phyloP scores from a whole-genome alignment of 257 asterid species.

The Fraxinus quadrangulata region DNA sequence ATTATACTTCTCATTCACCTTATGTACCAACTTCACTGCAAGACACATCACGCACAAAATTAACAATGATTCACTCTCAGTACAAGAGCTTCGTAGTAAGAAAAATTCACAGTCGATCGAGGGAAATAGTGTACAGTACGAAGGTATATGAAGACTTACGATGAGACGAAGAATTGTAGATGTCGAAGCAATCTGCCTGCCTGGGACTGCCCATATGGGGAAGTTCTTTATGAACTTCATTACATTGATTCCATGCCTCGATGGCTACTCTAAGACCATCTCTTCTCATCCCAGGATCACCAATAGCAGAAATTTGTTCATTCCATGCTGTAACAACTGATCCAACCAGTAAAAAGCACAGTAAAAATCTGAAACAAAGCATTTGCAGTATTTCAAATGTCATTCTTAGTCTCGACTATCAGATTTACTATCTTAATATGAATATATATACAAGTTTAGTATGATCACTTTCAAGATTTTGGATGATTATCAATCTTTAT shows the following conservation, averaged over 20 bases:
- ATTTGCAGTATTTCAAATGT: not conserved
- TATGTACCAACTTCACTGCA: slow-evolving; percentile 38
- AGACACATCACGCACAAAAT: not conserved
- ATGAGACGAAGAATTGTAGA: slow-evolving; percentile 23
- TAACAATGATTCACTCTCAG: not conserved
- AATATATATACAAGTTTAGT: not conserved
- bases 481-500: not conserved
- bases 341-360: slow-evolving; percentile 3
- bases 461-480: not conserved
- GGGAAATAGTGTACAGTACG: not conserved
- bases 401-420: not conserved
- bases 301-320: slow-evolving; percentile 40
- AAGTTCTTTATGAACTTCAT: slow-evolving; percentile 59
- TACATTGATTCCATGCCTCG: slow-evolving; percentile 72
- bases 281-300: slow-evolving; percentile 48
- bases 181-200: slow-evolving; percentile 52
- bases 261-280: slow-evolving; percentile 57
- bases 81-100: not conserved
- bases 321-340: not conserved
- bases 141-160: slow-evolving; percentile 24
- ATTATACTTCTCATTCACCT: slow-evolving; percentile 42
- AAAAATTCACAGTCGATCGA: not conserved
- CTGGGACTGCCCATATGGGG: slow-evolving; percentile 57
- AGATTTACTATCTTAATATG: not conserved
- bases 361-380: not conserved